Conservation (phyloP, 139 green algal genomes). For the Pleodorina starrii region DNA sequence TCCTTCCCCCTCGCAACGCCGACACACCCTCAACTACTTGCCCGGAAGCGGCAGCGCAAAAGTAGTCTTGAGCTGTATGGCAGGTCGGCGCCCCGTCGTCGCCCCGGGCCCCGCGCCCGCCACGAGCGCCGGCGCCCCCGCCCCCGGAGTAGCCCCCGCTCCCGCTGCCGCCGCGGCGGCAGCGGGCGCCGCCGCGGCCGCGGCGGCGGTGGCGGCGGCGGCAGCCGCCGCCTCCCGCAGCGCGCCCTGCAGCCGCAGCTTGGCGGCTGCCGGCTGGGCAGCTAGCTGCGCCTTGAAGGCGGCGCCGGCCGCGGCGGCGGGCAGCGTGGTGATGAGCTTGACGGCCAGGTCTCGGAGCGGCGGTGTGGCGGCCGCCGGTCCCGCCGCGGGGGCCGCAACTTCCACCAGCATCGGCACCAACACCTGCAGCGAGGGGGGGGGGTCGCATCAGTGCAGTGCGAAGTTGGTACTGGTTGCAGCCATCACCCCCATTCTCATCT, state of each 20-base stretch:
- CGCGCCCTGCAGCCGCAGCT: constrained; percentile 69
- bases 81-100: constrained; percentile 42
- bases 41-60: constrained; percentile 53
- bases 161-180: neutral
- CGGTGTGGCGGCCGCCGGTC: neutral
- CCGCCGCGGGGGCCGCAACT: constrained; percentile 32
- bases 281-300: constrained; percentile 66
- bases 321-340: constrained; percentile 68
- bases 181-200: neutral
- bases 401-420: constrained; percentile 70
- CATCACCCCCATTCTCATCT: too few relatives aligned
- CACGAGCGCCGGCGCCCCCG: neutral
- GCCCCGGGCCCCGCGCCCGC: neutral
- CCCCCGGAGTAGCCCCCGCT: neutral
- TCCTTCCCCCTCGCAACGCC: too few relatives aligned
- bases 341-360: constrained; percentile 54
- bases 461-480: too few relatives aligned
- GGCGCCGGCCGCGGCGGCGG: constrained; percentile 31
- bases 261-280: constrained; percentile 56
- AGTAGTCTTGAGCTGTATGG: constrained; percentile 64
- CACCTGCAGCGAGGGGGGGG: too few relatives aligned
- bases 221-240: constrained; percentile 48
- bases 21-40: too few relatives aligned
- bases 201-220: neutral
- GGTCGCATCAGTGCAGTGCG: too few relatives aligned